Conservation (phyloP, 345 rosid species). For the Populus pruinosa region DNA sequence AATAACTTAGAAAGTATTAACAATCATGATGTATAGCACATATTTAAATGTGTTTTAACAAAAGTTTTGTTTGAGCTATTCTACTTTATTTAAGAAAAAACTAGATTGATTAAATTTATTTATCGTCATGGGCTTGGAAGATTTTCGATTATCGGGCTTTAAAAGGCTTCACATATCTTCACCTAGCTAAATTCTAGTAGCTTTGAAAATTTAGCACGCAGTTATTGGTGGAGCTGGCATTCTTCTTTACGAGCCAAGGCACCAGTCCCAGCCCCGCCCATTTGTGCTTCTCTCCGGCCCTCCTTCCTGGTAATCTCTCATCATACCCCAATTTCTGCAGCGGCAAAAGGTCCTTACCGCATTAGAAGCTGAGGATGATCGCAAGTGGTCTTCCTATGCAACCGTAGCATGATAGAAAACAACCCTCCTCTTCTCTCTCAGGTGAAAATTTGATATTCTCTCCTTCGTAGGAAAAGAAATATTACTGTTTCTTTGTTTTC, state of each 20-base stretch:
- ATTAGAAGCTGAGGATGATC: conserved; percentile 1
- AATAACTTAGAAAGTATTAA: too few relatives aligned
- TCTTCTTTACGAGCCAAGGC: conserved; percentile 14
- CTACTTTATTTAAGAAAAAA: too few relatives aligned
- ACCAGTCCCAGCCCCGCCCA: not conserved
- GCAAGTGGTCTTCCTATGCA: conserved; percentile 62
- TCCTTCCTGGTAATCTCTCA: conserved; percentile 31
- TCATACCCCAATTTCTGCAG: conserved; percentile 27
- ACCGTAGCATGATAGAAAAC: conserved; percentile 50
- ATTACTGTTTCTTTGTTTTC: not conserved
- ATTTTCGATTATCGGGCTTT: not conserved
- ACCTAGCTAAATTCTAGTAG: not conserved
- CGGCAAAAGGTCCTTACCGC: conserved; percentile 81
- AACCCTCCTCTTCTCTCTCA: conserved; percentile 75
- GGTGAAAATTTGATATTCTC: conserved; percentile 21
- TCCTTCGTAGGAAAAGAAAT: not conserved
- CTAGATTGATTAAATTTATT: too few relatives aligned
- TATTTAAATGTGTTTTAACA: too few relatives aligned
- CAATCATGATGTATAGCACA: too few relatives aligned
- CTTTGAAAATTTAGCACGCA: not conserved
- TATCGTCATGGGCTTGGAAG: not conserved
- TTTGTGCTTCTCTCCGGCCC: conserved; percentile 76
- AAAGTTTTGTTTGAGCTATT: too few relatives aligned
- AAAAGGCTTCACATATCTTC: not conserved
- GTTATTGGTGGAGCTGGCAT: conserved; percentile 14